Evolutionary conservation across 1,284 basidiomycete species (phyloP).

Genomic region (Fomitiporia mediterranea): DNA sequence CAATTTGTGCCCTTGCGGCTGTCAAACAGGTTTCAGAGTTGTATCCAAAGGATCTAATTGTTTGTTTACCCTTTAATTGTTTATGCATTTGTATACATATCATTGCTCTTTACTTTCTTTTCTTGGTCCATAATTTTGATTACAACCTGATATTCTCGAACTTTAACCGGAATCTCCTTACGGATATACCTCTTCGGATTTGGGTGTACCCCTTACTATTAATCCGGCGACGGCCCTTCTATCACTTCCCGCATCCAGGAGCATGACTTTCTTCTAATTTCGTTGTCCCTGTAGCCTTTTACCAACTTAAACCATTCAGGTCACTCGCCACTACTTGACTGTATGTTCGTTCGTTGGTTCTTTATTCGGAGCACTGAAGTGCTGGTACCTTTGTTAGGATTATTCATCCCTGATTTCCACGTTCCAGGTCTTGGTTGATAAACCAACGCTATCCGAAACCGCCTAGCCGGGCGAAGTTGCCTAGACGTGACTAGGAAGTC

Average conservation of each 20-base stretch:
- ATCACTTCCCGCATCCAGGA: not conserved
- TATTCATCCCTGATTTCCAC: not conserved
- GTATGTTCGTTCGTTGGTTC: not conserved
- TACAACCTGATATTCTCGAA: not conserved
- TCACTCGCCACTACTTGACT: not conserved
- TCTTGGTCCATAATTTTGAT: not conserved
- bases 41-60: not conserved
- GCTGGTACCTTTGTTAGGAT: too few relatives aligned
- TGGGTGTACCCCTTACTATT: not conserved
- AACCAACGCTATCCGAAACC: not conserved
- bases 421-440: not conserved
- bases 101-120: not conserved
- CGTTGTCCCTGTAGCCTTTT: not conserved
- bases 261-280: not conserved
- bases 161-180: not conserved
- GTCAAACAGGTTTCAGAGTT: not conserved
- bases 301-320: not conserved
- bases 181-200: not conserved
- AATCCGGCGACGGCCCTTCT: not conserved
- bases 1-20: not conserved
- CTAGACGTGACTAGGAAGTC: conserved; percentile 1
- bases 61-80: not conserved
- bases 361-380: not conserved
- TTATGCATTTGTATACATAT: not conserved
- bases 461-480: not conserved